Base-by-base conservation (phyloP, 140 eudicot genomes). In the Senecio squalidus region DNA sequence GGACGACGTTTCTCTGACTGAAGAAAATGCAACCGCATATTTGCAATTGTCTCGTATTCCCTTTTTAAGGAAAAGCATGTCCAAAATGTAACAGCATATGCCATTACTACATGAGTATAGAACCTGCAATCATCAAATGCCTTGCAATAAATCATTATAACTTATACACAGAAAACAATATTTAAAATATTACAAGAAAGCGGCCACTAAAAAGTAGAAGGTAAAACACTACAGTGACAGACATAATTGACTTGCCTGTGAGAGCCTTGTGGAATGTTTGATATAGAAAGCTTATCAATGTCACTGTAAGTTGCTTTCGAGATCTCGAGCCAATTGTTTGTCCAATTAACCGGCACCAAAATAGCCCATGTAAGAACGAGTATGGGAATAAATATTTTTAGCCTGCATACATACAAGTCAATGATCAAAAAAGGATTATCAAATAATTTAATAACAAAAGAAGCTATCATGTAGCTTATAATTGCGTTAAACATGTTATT, bases 1-100 rank as follows among this genome's bases (percentile, higher is more conserved):
- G 98, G 96, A 22, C 98, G 95, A 4, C 96, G 89, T 61, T 66
- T 86, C 75, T 86, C 96, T 57, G 98, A 84, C 60, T 90, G 95
- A 29, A 92, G 77, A 75, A 92, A 92, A 70, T 86, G 98, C 73
- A 92, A 66, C 22, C 98, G 78, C 98, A 92, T 86, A 33, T 70
- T 55, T 33, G 95, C 73, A 63, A 92, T 46, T 3, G 58, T 81
- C 38, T 72, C 96, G 59, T 92, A 92, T 66, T 92, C 98, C 59
- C 54, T 77, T 50, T 71, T 55, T 31, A 92, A 70, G 47, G 80
- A 65, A 68, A 40, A 84, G 62, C 96, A 92, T 57, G 98, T 81
- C 98, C 98, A 91, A 71, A 86, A 81, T 25, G 98, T 76, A 38
- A 86, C 80, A 54, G 80, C 85, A 77, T 91, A 86, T 55, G 90